A percentile compares a stretch with the other conserved stretches of the same genome.
phyloP scores from a whole-genome alignment of 371 early-diverging fungal species.

The Apophysomyces elegans region DNA sequence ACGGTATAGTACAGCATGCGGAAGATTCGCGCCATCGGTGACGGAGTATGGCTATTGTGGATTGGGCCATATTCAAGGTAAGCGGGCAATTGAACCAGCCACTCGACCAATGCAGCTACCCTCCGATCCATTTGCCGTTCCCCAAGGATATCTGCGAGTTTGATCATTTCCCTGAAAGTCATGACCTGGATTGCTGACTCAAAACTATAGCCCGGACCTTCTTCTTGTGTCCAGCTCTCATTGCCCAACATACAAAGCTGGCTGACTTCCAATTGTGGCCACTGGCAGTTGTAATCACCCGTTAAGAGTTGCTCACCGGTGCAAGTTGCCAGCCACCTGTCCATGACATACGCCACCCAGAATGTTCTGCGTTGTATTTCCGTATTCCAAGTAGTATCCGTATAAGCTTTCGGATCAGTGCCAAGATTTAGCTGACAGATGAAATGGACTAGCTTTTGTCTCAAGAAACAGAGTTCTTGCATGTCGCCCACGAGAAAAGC shows the following conservation, averaged over 20 bases:
- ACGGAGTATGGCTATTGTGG: slow-evolving; percentile 28
- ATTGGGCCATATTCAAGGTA: slow-evolving; percentile 37
- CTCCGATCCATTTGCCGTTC: slow-evolving; percentile 5
- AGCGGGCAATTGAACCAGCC: slow-evolving; percentile 44
- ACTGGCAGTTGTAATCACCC: slow-evolving; percentile 26
- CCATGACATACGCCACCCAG: slow-evolving; percentile 45
- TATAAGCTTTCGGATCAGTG: slow-evolving; percentile 16
- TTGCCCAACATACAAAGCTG: slow-evolving; percentile 34
- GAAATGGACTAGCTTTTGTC: slow-evolving; percentile 1
- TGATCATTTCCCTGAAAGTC: slow-evolving; percentile 45
- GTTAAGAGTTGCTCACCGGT: slow-evolving; percentile 17
- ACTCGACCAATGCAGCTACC: slow-evolving; percentile 31
- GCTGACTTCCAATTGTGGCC: slow-evolving; percentile 47
- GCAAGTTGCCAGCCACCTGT: slow-evolving; percentile 41
- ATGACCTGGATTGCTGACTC: slow-evolving; percentile 35
- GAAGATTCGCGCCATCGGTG: slow-evolving; percentile 39
- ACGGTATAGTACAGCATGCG: slow-evolving; percentile 51
- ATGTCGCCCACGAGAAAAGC: slow-evolving; percentile 14
- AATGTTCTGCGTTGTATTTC: slow-evolving; percentile 48
- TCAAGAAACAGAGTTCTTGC: slow-evolving; percentile 4
- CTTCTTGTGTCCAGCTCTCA: slow-evolving; percentile 2
- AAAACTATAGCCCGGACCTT: neutral
- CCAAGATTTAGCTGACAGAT: slow-evolving; percentile 9
- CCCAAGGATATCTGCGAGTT: slow-evolving; percentile 32
- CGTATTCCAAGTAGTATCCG: slow-evolving; percentile 16